These are phyloP conservation scores for Corinectria fuckeliana DNA, from an alignment of 2,329 filamentous ascomycete genomes.

Conservation along the genomic window DNA sequence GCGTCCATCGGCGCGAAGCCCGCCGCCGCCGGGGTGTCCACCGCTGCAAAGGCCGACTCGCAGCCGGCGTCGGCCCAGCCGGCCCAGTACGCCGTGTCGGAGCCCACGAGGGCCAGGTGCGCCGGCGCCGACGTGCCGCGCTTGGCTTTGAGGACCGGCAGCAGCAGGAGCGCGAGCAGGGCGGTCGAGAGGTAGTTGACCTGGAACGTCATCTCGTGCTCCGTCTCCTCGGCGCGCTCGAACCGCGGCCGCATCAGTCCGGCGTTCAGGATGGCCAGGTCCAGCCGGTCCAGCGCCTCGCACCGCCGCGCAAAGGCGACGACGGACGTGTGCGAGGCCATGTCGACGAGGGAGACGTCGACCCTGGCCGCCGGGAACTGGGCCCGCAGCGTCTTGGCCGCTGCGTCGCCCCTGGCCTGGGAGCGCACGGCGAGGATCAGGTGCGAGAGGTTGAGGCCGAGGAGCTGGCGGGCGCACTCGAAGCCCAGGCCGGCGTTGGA, in stretches of 20 bases:
- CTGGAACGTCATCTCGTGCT: constrained; percentile 52
- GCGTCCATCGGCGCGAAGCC: constrained; percentile 17
- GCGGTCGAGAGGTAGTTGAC: constrained; percentile 48
- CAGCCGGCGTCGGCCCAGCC: constrained; percentile 31
- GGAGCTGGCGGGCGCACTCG: constrained; percentile 52
- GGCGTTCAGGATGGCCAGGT: constrained; percentile 55
- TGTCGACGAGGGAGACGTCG: constrained; percentile 57
- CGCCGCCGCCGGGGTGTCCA: constrained; percentile 31
- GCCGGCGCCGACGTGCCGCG: constrained; percentile 23
- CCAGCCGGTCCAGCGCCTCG: constrained; percentile 45
- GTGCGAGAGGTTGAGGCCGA: constrained; percentile 47
- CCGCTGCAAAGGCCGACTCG: constrained; percentile 29
- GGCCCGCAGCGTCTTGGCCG: constrained; percentile 32
- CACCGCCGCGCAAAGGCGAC: constrained; percentile 47
- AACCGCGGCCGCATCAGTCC: constrained; percentile 42
- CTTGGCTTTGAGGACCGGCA: constrained; percentile 42
- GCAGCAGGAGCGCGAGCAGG: constrained; percentile 41
- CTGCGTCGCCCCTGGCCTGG: constrained; percentile 49
- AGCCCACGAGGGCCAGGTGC: constrained; percentile 41
- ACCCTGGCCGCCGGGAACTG: constrained; percentile 46
- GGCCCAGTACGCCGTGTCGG: constrained; percentile 41
- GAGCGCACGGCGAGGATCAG: constrained; percentile 57
- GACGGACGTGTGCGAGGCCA: constrained; percentile 54
- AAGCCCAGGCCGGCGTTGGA: constrained; percentile 57
- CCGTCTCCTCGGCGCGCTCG: constrained; percentile 36